Evolutionary conservation across 2,329 filamentous ascomycete genomes (phyloP).

Genomic region (Cytospora schulzeri): DNA sequence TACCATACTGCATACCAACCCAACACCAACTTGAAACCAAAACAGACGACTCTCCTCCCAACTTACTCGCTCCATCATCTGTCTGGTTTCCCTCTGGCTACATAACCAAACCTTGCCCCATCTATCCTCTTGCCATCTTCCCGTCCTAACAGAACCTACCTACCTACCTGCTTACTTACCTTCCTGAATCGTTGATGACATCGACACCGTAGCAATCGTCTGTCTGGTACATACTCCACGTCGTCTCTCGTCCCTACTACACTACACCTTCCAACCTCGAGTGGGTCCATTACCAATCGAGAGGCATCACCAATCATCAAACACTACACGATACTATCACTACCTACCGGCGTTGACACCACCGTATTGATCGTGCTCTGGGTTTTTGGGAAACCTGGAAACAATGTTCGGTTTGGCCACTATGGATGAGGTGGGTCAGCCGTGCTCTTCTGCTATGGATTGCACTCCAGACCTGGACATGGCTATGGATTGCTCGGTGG

Average conservation of each 20-base stretch:
- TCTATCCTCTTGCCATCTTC: not conserved
- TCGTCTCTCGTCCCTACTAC: too few species aligned
- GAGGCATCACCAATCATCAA: not conserved
- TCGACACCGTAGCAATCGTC: not conserved
- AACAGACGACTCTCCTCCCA: constrained; percentile 15
- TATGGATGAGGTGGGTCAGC: constrained; percentile 16
- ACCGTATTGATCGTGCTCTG: not conserved
- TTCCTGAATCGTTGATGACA: constrained; percentile 16
- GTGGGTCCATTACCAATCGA: not conserved
- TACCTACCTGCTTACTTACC: constrained; percentile 1
- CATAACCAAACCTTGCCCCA: constrained; percentile 3
- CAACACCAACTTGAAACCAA: not conserved
- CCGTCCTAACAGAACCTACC: not conserved
- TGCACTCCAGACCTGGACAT: not conserved
- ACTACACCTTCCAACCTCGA: not conserved
- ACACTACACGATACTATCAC: not conserved
- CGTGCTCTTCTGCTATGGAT: constrained; percentile 10
- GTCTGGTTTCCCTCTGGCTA: not conserved
- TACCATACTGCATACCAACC: too few species aligned
- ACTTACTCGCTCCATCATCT: not conserved
- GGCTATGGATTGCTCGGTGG: constrained; percentile 2
- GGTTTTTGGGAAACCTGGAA: not conserved
- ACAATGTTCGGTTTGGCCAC: constrained; percentile 14
- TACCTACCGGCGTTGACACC: not conserved
- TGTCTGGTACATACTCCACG: not conserved